Base-by-base conservation (phyloP, 768 basidiomycete species). In the Boletus patriciae region DNA sequence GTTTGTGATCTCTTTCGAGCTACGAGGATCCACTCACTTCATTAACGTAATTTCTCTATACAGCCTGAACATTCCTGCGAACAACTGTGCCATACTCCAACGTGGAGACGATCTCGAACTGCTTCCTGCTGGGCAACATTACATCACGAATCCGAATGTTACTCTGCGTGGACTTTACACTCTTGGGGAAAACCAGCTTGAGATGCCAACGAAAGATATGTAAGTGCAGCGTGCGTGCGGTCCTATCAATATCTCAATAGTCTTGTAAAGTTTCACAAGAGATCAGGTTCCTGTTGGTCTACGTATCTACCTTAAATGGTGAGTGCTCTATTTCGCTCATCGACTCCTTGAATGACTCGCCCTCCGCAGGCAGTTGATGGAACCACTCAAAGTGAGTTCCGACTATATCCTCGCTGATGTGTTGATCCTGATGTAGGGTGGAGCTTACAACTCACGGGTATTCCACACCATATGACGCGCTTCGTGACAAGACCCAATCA, bases 181-280 rank as follows among this genome's bases (percentile, higher is more conserved):
- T 1, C 80, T 88, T 3, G 90, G 90, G 29, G 91, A 92, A 69
- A 90, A 88, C 63, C 90, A 92, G 69, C 69, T 90, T 29, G 90
- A 92, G 68, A 88, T 92, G 86, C 90, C 90, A 4, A 92, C 90
- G 9, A 92, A 92, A 72, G 89, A 91, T 61, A 91, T 91, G 88
- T 87, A 62, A 62, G 86, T 73, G 13, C 38, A 49, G 5, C 13
- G 19, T 15, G 9, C 8, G 43, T 19, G 15, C 16, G 44, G 11
- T 40, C 25, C 2, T 9, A 43, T 19, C 3, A 2, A 15, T 41
- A 10, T 45, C 42, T 47, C 33, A 57, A 41, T 42, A 9, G 46
- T 48, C 43, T 16, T 13, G 18, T 34, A 12, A 58, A 88, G 88
- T 62, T 92, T 88, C 72, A 92, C 92, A 3, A 84, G 89, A 40